Percentiles rank a stretch among this genome's conserved stretches.
These are phyloP conservation scores for Alliaria petiolata DNA, from an alignment of 345 rosid genomes.

Conservation along the genomic window DNA sequence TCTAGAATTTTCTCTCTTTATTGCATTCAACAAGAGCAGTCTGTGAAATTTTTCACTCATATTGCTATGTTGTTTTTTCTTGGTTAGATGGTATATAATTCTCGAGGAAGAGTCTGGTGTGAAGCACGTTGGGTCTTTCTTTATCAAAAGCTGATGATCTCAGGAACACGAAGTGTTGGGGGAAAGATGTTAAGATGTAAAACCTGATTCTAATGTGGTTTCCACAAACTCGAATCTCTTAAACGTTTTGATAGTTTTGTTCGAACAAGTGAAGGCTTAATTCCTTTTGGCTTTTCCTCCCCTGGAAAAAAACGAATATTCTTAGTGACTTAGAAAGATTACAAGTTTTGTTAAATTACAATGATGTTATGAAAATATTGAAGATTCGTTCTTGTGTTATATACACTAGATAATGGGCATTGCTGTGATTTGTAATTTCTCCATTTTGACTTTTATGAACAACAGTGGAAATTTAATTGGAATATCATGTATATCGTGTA, in stretches of 20 bases:
- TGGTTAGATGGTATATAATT: constrained; percentile 24
- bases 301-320: not conserved
- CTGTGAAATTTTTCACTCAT: not conserved
- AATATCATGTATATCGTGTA: not conserved
- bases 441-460: not conserved
- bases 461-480: not conserved
- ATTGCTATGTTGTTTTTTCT: not conserved
- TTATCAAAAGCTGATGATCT: constrained; percentile 18
- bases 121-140: constrained; percentile 25
- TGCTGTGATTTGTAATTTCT: too few relatives aligned
- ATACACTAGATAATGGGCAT: not conserved
- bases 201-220: constrained; percentile 17
- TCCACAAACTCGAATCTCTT: constrained; percentile 13
- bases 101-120: constrained; percentile 19
- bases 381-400: not conserved
- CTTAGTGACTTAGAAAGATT: constrained; percentile 7
- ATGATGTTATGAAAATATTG: constrained; percentile 7
- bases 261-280: constrained; percentile 16
- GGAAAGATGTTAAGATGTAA: constrained; percentile 20
- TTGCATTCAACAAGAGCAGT: not conserved
- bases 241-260: not conserved
- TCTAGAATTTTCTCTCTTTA: not conserved
- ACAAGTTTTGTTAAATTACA: constrained; percentile 17
- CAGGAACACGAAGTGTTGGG: constrained; percentile 24
- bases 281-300: constrained; percentile 11